A percentile compares a stretch with the other conserved stretches of the same genome.
Evolutionary conservation across 768 basidiomycete species (phyloP).

Genomic region (Russula sp.): DNA sequence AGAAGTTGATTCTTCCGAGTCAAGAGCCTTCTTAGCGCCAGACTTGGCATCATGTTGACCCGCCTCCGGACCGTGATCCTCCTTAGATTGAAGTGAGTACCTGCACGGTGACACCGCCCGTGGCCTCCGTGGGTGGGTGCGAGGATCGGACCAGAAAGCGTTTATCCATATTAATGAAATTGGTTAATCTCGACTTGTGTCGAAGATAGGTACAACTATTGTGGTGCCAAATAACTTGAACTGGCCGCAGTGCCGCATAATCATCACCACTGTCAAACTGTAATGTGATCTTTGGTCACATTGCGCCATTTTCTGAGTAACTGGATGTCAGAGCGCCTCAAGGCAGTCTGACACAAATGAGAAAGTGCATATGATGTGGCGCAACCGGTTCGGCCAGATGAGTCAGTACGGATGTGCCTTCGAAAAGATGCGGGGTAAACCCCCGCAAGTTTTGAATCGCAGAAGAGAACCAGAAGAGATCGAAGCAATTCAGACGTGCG

Average conservation of each 20-base stretch:
- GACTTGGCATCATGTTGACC: not conserved
- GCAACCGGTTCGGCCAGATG: slow-evolving; percentile 1
- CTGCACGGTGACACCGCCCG: slow-evolving; percentile 5
- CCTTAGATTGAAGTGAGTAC: not conserved
- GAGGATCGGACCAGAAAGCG: slow-evolving; percentile 19
- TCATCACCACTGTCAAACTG: not conserved
- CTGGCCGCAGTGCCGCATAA: slow-evolving; percentile 9
- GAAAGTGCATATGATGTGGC: slow-evolving; percentile 19
- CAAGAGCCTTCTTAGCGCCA: not conserved
- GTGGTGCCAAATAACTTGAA: not conserved
- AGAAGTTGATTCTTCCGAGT: not conserved
- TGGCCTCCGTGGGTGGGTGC: slow-evolving; percentile 7
- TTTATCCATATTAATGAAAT: slow-evolving; percentile 4
- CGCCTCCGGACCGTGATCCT: slow-evolving; percentile 6
- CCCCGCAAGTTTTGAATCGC: slow-evolving; percentile 1
- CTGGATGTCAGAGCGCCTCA: not conserved
- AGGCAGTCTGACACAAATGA: not conserved
- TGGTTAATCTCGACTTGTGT: not conserved
- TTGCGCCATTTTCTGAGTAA: not conserved
- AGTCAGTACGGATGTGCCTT: slow-evolving; percentile 6
- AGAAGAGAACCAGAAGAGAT: slow-evolving; percentile 1
- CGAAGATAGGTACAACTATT: not conserved
- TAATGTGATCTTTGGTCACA: not conserved
- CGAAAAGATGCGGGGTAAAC: slow-evolving; percentile 7
- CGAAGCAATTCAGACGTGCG: not conserved